Percentiles rank a stretch among this genome's conserved stretches.
phyloP scores from a whole-genome alignment of 805 yeast species.

The Ogataea nakhonphanomensis region DNA sequence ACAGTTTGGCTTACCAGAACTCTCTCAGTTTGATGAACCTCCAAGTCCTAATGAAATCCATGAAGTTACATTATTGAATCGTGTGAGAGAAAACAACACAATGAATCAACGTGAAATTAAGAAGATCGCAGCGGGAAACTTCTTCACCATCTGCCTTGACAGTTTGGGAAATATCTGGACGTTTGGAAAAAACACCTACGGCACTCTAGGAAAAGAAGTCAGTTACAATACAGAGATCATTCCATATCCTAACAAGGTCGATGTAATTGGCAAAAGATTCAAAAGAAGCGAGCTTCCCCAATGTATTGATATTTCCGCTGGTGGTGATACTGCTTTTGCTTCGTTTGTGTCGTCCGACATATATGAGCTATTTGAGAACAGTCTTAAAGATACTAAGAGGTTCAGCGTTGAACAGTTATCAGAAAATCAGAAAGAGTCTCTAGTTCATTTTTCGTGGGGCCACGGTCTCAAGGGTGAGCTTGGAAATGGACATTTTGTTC shows the following conservation, averaged over 20 bases:
- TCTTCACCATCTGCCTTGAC: constrained; percentile 72
- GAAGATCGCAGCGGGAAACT: constrained; percentile 68
- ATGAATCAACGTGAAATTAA: constrained; percentile 43
- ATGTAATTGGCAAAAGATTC: constrained; percentile 38
- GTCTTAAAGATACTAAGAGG: constrained; percentile 17
- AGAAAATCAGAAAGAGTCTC: constrained; percentile 27
- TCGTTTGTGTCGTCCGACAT: constrained; percentile 36
- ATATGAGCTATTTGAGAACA: constrained; percentile 35
- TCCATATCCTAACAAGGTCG: constrained; percentile 63
- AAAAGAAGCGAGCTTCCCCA: constrained; percentile 41
- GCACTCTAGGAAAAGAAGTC: constrained; percentile 78
- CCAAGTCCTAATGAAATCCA: constrained; percentile 48
- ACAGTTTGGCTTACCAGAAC: constrained; percentile 78
- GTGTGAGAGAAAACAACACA: constrained; percentile 31
- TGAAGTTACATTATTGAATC: constrained; percentile 58
- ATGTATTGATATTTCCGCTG: constrained; percentile 59
- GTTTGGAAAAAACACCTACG: constrained; percentile 81
- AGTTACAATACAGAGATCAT: constrained; percentile 61
- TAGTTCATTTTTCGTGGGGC: constrained; percentile 64
- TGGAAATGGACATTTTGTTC: constrained; percentile 74
- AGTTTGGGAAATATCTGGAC: constrained; percentile 67
- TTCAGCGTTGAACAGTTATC: constrained; percentile 17
- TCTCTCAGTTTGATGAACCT: constrained; percentile 58
- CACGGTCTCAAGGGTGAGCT: constrained; percentile 82
- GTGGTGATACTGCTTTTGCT: constrained; percentile 62